Evolutionary conservation across 345 rosid species (phyloP).

Genomic region (Brassica rapa): DNA sequence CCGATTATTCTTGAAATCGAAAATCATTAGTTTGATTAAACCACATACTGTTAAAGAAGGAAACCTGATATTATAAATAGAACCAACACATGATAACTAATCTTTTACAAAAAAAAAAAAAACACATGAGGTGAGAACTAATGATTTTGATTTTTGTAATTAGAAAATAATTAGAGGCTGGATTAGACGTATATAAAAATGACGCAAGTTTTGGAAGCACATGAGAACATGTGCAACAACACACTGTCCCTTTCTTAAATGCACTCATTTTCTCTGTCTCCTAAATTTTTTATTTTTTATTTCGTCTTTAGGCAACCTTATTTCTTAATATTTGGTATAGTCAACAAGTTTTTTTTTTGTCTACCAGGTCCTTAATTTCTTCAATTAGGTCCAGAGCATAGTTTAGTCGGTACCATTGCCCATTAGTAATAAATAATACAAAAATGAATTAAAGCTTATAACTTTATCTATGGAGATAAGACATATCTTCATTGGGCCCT

Average conservation of each 20-base stretch:
- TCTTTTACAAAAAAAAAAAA: too few relatives aligned
- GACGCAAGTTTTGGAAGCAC: constrained; percentile 34
- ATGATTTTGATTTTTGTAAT: constrained; percentile 12
- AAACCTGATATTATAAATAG: constrained; percentile 2
- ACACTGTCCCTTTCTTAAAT: constrained; percentile 37
- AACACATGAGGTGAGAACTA: constrained; percentile 14
- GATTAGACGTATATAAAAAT: constrained; percentile 8
- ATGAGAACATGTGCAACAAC: constrained; percentile 36
- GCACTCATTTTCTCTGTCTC: constrained; percentile 22
- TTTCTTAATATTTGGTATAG: not conserved
- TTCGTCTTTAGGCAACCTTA: not conserved
- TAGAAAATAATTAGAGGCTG: not conserved
- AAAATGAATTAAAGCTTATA: not conserved
- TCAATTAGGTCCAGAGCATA: constrained; percentile 21
- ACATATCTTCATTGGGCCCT: constrained; percentile 25
- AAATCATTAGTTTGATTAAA: not conserved
- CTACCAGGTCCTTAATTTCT: not conserved
- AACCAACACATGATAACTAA: constrained; percentile 19
- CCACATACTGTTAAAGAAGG: not conserved
- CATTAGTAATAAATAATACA: not conserved
- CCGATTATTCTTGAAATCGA: not conserved
- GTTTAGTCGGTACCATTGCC: not conserved
- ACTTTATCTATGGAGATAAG: constrained; percentile 1
- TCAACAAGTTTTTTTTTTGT: not conserved
- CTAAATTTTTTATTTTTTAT: not conserved